Percentiles rank a stretch among this genome's conserved stretches.
These are phyloP conservation scores for Aspergillus ochraceus DNA, from an alignment of 2,329 filamentous ascomycete species.

Conservation along the genomic window DNA sequence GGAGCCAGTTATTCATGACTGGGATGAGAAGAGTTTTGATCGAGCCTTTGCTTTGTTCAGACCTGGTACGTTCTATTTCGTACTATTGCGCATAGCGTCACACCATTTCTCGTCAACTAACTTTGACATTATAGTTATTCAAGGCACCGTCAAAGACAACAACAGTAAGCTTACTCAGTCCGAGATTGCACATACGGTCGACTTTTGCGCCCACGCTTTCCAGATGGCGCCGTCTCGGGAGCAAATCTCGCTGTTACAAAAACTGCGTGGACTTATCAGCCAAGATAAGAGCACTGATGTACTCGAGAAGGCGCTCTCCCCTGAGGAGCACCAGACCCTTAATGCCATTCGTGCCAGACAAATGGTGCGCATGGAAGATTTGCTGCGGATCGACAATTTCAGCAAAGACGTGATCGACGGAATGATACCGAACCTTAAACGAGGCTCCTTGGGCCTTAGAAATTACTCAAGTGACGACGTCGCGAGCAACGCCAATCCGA, in stretches of 20 bases:
- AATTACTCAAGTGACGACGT: background rate
- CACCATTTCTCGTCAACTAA: background rate
- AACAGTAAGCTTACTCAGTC: background rate
- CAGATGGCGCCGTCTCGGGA: background rate
- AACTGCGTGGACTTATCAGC: background rate
- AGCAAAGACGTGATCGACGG: background rate
- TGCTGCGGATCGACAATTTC: background rate
- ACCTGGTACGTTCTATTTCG: background rate
- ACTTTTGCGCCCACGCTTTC: background rate
- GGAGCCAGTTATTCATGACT: background rate
- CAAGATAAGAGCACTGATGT: background rate
- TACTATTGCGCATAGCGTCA: too few relatives aligned
- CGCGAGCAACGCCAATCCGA: background rate
- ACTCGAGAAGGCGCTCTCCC: background rate
- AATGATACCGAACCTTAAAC: background rate
- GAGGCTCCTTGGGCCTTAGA: background rate
- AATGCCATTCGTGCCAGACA: background rate
- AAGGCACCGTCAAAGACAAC: background rate
- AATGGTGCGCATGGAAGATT: background rate
- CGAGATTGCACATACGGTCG: background rate
- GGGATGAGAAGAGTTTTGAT: constrained; percentile 6
- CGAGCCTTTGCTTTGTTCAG: background rate
- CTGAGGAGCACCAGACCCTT: background rate
- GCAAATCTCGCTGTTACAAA: background rate
- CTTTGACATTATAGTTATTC: background rate